A percentile compares a stretch with the other conserved stretches of the same genome.
These are phyloP conservation scores for Hsuehochloa calcarea DNA, from an alignment of 176 grass and related monocot genomes.

Conservation along the genomic window DNA sequence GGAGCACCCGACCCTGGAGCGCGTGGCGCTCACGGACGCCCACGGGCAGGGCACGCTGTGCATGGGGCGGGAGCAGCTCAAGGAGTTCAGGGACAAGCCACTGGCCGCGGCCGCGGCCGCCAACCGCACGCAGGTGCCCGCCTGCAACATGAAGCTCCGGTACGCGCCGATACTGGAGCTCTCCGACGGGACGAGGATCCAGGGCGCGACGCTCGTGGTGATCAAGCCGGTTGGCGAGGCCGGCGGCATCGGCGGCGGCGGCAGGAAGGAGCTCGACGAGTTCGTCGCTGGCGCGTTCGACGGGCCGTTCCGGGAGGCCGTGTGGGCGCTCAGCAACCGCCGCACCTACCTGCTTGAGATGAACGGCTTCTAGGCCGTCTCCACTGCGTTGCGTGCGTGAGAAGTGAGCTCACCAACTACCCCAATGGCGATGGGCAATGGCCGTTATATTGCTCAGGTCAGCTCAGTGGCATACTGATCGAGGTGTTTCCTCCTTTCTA, in stretches of 20 bases:
- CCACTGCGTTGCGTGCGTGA: neutral
- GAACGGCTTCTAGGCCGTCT: conserved; percentile 63
- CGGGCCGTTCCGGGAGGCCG: conserved; percentile 62
- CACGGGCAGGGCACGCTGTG: conserved; percentile 62
- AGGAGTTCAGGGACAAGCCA: conserved; percentile 67
- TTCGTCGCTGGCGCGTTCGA: conserved; percentile 57
- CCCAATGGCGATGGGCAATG: conserved; percentile 18
- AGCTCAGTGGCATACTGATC: neutral
- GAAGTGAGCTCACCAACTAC: neutral
- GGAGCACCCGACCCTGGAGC: conserved; percentile 71
- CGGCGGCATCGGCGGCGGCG: conserved; percentile 32
- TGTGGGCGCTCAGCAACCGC: conserved; percentile 53
- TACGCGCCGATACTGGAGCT: conserved; percentile 72
- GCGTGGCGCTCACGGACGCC: conserved; percentile 61
- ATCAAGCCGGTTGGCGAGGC: conserved; percentile 74
- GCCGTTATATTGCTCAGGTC: conserved; percentile 27
- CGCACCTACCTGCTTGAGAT: conserved; percentile 83
- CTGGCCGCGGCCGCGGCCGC: conserved; percentile 46
- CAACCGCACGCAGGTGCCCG: conserved; percentile 72
- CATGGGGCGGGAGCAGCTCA: conserved; percentile 64
- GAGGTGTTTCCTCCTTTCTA: conserved; percentile 32
- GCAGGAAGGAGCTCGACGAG: conserved; percentile 63
- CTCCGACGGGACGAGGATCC: conserved; percentile 61
- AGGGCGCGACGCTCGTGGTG: conserved; percentile 68
- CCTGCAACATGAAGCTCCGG: conserved; percentile 81